A percentile compares a stretch with the other conserved stretches of the same genome.
Evolutionary conservation across 768 basidiomycete species (phyloP).

Genomic region (Podaxis sp.): DNA sequence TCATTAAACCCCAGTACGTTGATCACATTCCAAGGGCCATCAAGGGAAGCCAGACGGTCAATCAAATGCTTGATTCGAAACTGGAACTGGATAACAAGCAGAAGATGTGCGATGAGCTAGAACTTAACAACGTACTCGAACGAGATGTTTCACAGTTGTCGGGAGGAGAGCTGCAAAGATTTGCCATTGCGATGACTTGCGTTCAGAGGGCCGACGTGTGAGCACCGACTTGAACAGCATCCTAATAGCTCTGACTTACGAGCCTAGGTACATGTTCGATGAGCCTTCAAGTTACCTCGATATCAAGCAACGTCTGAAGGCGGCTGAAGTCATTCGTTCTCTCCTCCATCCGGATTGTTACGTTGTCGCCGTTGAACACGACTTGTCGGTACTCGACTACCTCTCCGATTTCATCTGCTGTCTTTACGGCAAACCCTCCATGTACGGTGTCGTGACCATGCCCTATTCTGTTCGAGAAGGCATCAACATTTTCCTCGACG

Average conservation of each 20-base stretch:
- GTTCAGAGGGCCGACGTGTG: slow-evolving; percentile 95
- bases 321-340: slow-evolving; percentile 91
- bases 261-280: slow-evolving; percentile 91
- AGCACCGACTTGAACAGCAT: slow-evolving; percentile 24
- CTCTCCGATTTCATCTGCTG: slow-evolving; percentile 98
- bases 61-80: slow-evolving; percentile 90
- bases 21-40: slow-evolving; percentile 97
- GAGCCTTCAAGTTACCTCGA: slow-evolving; percentile 98
- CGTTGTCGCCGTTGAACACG: slow-evolving; percentile 97
- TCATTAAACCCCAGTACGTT: slow-evolving; percentile 99
- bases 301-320: slow-evolving; percentile 90
- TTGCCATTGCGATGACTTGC: slow-evolving; percentile 97
- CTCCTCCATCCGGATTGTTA: slow-evolving; percentile 82
- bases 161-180: slow-evolving; percentile 96
- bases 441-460: slow-evolving; percentile 99
- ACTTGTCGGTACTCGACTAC: slow-evolving; percentile 96
- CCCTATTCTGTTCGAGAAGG: slow-evolving; percentile 98
- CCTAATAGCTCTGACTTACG: slow-evolving; percentile 1
- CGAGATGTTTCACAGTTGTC: slow-evolving; percentile 85
- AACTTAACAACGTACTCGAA: slow-evolving; percentile 80
- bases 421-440: slow-evolving; percentile 93
- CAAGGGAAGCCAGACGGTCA: slow-evolving; percentile 84
- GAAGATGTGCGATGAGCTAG: slow-evolving; percentile 79
- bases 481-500: slow-evolving; percentile 99
- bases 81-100: slow-evolving; percentile 87